Percentiles rank a stretch among this genome's conserved stretches.
These are phyloP conservation scores for Beta macrorhiza DNA, from an alignment of 179 eudicot species.

Conservation along the genomic window DNA sequence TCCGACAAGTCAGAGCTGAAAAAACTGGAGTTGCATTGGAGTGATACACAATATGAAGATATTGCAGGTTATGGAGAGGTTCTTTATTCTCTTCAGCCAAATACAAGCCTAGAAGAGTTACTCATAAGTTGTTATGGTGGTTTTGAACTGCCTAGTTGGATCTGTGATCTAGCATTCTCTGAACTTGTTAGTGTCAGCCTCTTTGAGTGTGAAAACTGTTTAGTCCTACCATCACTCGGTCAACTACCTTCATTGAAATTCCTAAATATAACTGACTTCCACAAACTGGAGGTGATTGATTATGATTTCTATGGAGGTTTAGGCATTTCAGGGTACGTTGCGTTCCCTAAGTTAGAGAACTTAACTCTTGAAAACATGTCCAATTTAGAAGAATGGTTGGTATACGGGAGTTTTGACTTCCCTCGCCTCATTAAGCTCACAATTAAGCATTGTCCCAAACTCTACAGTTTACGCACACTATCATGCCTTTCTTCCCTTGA, in stretches of 20 bases:
- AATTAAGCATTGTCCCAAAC: slow-evolving; percentile 11
- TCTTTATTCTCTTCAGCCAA: slow-evolving; percentile 17
- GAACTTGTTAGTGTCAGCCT: slow-evolving; percentile 16
- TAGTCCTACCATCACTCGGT: slow-evolving; percentile 20
- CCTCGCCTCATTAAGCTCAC: slow-evolving; percentile 14
- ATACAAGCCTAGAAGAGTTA: slow-evolving; percentile 14
- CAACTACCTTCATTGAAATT: slow-evolving; percentile 7
- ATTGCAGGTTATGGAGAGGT: neutral
- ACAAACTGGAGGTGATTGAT: slow-evolving; percentile 17
- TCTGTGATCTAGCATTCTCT: neutral
- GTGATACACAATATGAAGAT: slow-evolving; percentile 12
- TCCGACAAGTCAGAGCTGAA: neutral
- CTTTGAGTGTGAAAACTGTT: slow-evolving; percentile 21
- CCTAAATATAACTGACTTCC: neutral
- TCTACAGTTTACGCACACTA: neutral
- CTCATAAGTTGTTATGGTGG: slow-evolving; percentile 12
- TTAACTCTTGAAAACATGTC: slow-evolving; percentile 10
- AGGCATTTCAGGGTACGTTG: neutral
- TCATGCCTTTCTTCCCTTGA: slow-evolving; percentile 18
- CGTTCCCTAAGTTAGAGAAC: slow-evolving; percentile 16
- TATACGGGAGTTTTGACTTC: neutral
- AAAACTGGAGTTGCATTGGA: slow-evolving; percentile 22
- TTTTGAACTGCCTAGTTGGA: slow-evolving; percentile 19
- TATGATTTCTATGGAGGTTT: neutral
- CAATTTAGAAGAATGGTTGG: slow-evolving; percentile 19